phyloP scores from a whole-genome alignment of 78 protist genomes.

The Monocercomonoides exilis region DNA sequence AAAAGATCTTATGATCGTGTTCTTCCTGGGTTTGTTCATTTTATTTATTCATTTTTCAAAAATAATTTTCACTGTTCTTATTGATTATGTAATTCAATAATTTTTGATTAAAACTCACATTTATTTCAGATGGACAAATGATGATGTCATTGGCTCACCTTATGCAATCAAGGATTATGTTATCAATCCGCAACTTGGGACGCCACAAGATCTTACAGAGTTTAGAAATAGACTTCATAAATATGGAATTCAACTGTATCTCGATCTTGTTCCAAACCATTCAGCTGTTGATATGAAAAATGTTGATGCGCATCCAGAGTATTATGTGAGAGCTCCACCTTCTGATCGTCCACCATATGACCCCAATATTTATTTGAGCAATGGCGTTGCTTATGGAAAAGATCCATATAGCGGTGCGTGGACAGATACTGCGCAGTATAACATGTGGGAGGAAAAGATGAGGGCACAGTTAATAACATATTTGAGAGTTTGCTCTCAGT shows the following conservation, averaged over 20 bases:
- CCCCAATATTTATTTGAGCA: slow-evolving; percentile 32
- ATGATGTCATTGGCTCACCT: slow-evolving; percentile 78
- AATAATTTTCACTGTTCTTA: slow-evolving; percentile 24
- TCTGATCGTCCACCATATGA: slow-evolving; percentile 44
- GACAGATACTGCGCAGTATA: slow-evolving; percentile 62
- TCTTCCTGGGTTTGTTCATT: neutral
- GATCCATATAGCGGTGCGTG: neutral
- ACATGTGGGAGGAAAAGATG: slow-evolving; percentile 55
- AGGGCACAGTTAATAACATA: neutral
- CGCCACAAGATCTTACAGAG: slow-evolving; percentile 23
- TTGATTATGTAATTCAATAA: slow-evolving; percentile 29
- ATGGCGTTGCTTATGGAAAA: slow-evolving; percentile 73
- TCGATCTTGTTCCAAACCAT: slow-evolving; percentile 82
- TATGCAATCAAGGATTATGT: slow-evolving; percentile 60
- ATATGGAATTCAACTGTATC: slow-evolving; percentile 36
- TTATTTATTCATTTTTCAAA: neutral
- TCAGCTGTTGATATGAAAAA: slow-evolving; percentile 54
- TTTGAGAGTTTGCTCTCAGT: neutral
- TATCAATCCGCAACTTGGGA: slow-evolving; percentile 54
- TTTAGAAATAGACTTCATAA: neutral
- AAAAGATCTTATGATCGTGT: slow-evolving; percentile 22
- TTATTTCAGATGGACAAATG: slow-evolving; percentile 17
- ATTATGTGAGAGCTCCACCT: slow-evolving; percentile 50
- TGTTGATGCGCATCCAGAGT: slow-evolving; percentile 24
- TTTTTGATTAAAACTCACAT: neutral